Evolutionary conservation across 768 basidiomycete genomes (phyloP), one percentile per base, ranked within the genome.

Genomic region (Amanita exitialis): DNA sequence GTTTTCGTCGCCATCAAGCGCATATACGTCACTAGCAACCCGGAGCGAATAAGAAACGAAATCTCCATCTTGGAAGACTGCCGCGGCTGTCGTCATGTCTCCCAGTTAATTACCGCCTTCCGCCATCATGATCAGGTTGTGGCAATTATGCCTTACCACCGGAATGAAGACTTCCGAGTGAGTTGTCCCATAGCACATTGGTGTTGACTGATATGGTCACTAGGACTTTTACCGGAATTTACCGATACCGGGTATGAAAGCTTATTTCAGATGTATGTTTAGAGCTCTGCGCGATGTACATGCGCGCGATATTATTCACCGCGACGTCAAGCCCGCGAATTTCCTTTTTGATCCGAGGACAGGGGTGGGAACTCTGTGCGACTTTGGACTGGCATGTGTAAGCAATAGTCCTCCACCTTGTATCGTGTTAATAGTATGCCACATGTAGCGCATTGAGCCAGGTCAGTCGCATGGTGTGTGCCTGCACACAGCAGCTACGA

Each of bases 291-390:
- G 86, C 44, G 92, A 95, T 60, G 85, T 92, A 21, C 94, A 98
- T 63, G 70, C 80, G 9, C 75, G 92, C 48, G 79, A 79, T 4
- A 85, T 98, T 59, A 89, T 98, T 47, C 95, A 98, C 64, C 89
- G 95, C 41, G 95, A 98, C 66, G 90, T 98, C 59, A 98, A 98
- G 63, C 94, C 95, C 18, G 95, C 94, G 53, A 98, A 98, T 65
- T 98, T 98, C 64, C 75, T 98, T 32, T 97, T 86, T 64, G 90
- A 98, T 64, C 84, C 90, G 34, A 78, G 75, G 34, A 86, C 83
- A 6, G 86, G 86, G 8, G 72, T 82, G 10, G 96, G 96, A 20
- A 87, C 86, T 0, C 69, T 99, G 6, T 91, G 90, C 57, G 96
- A 98, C 66, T 96, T 97, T 62, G 96, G 96, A 16, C 76, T 99